Conservation (phyloP, 2,329 filamentous ascomycete species). For the Penicillium paneum region DNA sequence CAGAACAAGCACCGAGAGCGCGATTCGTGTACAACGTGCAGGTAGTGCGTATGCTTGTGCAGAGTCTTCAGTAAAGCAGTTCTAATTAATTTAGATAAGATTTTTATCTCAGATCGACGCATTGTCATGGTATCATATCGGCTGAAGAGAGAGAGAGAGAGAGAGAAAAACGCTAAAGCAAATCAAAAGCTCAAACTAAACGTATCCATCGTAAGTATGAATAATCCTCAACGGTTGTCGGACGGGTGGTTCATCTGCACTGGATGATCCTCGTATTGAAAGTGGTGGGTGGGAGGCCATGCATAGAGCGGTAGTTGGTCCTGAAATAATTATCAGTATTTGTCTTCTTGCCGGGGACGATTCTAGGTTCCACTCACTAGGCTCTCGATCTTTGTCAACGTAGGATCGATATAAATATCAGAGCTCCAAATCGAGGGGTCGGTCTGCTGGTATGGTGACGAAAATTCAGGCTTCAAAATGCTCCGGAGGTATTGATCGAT, state of each 20-base stretch:
- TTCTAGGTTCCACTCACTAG: not conserved
- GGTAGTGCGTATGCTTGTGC: not conserved
- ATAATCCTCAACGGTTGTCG: not conserved
- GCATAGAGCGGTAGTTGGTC: not conserved
- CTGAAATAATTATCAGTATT: not conserved
- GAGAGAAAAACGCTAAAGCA: not conserved
- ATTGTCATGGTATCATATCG: not conserved
- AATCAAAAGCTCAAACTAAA: not conserved
- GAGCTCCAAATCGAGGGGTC: not conserved
- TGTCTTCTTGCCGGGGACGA: accelerated
- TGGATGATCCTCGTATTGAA: not conserved
- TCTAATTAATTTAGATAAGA: not conserved
- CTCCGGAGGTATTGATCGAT: conserved; percentile 9
- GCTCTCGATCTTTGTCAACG: not conserved
- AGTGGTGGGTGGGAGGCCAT: not conserved
- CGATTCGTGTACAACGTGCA: too few relatives aligned
- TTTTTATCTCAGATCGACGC: not conserved
- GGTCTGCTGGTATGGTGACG: not conserved
- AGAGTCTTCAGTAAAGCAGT: not conserved
- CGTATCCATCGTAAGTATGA: not conserved
- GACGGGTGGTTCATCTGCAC: not conserved
- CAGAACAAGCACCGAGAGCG: not conserved
- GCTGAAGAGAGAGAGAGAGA: too few relatives aligned
- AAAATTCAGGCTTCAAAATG: conserved; percentile 4
- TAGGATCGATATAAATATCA: conserved; percentile 6